A percentile compares a stretch with the other conserved stretches of the same genome.
These are phyloP conservation scores for Phaeosphaeria sp. DNA, from an alignment of 2,329 filamentous ascomycete species.

Conservation along the genomic window DNA sequence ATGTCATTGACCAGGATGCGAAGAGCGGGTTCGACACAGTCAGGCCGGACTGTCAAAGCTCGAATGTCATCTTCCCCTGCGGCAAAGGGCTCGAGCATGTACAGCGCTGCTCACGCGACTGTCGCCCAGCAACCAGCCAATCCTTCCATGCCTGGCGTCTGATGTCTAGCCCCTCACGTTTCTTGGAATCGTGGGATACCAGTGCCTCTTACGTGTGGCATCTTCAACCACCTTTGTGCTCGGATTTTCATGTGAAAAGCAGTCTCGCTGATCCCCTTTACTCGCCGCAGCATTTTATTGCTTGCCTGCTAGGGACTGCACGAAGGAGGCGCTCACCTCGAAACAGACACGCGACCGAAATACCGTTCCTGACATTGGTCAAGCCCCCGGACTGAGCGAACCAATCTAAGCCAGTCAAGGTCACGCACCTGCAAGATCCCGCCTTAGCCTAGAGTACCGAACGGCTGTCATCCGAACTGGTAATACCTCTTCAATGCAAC, in stretches of 20 bases:
- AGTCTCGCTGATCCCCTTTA: slow-evolving; percentile 13
- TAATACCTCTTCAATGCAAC: slow-evolving; percentile 8
- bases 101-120: background rate
- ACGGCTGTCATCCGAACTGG: slow-evolving; percentile 5
- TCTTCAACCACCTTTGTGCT: background rate
- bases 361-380: slow-evolving; percentile 1
- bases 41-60: background rate
- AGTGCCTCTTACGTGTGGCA: background rate
- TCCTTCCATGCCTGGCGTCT: background rate
- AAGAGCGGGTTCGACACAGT: background rate
- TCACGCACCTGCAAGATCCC: slow-evolving; percentile 1
- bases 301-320: slow-evolving; percentile 23
- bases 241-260: slow-evolving; percentile 27
- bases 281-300: slow-evolving; percentile 18
- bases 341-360: slow-evolving; percentile 21
- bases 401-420: background rate
- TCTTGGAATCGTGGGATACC: background rate
- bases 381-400: background rate
- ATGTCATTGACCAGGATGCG: background rate
- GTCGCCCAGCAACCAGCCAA: background rate
- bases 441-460: slow-evolving; percentile 8
- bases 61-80: background rate
- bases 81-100: slow-evolving; percentile 2
- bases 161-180: background rate
- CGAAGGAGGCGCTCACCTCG: slow-evolving; percentile 18